Percentiles rank a stretch among this genome's conserved stretches.
phyloP scores from a whole-genome alignment of 768 basidiomycete genomes.

The Coprinellus aureogranulatus region DNA sequence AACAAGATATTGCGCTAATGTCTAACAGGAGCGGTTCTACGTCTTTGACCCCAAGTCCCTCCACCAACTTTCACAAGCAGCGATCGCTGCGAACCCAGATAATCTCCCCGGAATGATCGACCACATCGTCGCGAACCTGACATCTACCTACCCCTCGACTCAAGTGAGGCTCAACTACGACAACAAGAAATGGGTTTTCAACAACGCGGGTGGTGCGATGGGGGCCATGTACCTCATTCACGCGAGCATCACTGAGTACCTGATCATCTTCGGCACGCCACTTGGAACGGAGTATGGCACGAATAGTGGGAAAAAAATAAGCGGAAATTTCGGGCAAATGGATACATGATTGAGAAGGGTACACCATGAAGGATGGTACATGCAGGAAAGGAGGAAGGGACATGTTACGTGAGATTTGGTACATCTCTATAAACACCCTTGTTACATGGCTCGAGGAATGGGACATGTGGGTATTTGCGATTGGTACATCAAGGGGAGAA shows the following conservation, averaged over 20 bases:
- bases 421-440: no score
- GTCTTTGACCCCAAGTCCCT: slow-evolving; percentile 72
- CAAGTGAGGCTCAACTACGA: slow-evolving; percentile 55
- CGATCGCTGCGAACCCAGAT: slow-evolving; percentile 63
- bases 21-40: slow-evolving; percentile 78
- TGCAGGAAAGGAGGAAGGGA: no score
- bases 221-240: slow-evolving; percentile 98
- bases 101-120: slow-evolving; percentile 72
- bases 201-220: slow-evolving; percentile 98
- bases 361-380: no score
- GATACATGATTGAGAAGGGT: no score
- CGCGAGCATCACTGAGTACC: slow-evolving; percentile 94
- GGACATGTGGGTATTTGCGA: no score
- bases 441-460: no score
- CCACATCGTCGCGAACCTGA: slow-evolving; percentile 81
- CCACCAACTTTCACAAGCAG: slow-evolving; percentile 70
- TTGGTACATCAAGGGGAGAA: no score
- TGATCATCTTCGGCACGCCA: slow-evolving; percentile 94
- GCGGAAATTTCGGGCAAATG: no score
- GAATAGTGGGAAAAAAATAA: no score
- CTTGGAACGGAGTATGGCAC: slow-evolving; percentile 96
- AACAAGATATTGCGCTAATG: background rate
- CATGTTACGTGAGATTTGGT: no score
- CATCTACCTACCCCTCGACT: slow-evolving; percentile 61
- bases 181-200: slow-evolving; percentile 87